Base-by-base conservation (phyloP, 2,329 filamentous ascomycete genomes). In the Cytospora leucostoma region DNA sequence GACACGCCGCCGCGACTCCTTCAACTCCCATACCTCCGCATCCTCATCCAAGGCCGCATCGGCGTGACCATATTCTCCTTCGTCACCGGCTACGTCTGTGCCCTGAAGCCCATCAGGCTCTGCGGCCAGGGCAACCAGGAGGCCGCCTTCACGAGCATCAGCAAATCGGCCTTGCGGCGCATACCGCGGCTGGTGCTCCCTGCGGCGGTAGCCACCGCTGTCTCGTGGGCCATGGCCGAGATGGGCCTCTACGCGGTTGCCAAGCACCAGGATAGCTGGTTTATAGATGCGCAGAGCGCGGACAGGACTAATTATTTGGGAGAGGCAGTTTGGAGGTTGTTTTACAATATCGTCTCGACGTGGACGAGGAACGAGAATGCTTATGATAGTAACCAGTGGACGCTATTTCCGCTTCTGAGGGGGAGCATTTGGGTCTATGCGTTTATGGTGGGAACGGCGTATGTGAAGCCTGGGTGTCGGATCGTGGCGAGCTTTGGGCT, bases 41-140 rank as follows among this genome's bases (percentile, higher is more conserved):
- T 88, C 55, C 76, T 84, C 47, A 78, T 82, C 56, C 84, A 86
- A 69, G 85, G 87, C 27, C 81, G 88, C 17, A 84, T 86, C 53
- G 88, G 87, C 73, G 87, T 89, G 2, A 82, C 85, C 15, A 85
- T 89, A 66, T 89, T 89, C 74, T 82, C 87, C 69, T 79, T 89
- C 54, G 84, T 88, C 47, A 85, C 86, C 27, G 85, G 85, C 62
- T 88, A 87, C 69, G 85, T 88, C 58, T 88, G 86, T 74, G 82
- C 84, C 4, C 78, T 88, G 59, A 87, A 87, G 69, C 83, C 85
- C 17, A 80, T 88, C 64, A 79, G 80, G 60, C 80, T 84, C 58
- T 82, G 78, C 69, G 80, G 82, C 59, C 75, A 81, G 37, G 84
- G 83, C 58, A 79, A 84, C 67, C 78, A 80, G 62, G 79, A 84